Evolutionary conservation across 129 eudicot species (phyloP), one percentile per base, ranked within the genome.

Genomic region (Saposhnikovia divaricata): DNA sequence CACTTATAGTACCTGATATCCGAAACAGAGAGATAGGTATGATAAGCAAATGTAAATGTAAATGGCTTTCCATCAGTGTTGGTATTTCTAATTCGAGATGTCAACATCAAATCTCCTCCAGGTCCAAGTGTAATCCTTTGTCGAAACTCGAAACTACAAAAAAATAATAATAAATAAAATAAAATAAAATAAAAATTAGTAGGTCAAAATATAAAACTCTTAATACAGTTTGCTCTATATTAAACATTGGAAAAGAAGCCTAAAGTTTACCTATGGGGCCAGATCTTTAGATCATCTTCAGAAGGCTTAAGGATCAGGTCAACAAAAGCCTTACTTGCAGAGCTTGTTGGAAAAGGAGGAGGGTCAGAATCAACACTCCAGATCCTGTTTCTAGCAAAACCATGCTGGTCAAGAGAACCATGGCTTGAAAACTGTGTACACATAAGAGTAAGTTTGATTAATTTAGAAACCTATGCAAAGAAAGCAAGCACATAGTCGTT

Each of bases 1-100:
- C 48, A 77, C 39, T 23, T 12, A 2, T 19, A 59, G 21, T 87
- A 90, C 98, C 97, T 92, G 87, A 94, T 90, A 82, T 94, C 92
- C 27, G 98, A 89, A 81, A 94, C 96, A 80, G 93, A 90, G 81
- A 91, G 89, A 82, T 94, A 94, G 80, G 96, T 92, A 83, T 91
- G 97, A 89, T 90, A 89, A 9, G 97, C 98, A 84, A 90, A 88
- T 66, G 89, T 92, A 82, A 94, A 94, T 0, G 86, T 73, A 82
- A 92, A 94, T 37, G 93, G 93, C 82, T 92, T 91, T 77, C 89
- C 91, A 61, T 88, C 90, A 43, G 88, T 73, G 78, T 81, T 86
- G 53, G 89, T 87, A 65, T 94, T 94, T 83, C 88, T 87, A 70
- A 94, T 86, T 34, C 92, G 90, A 77, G 98, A 90, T 78, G 90